A percentile compares a stretch with the other conserved stretches of the same genome.
phyloP scores from a whole-genome alignment of 768 basidiomycete genomes.

The Rhizopogon vesiculosus region DNA sequence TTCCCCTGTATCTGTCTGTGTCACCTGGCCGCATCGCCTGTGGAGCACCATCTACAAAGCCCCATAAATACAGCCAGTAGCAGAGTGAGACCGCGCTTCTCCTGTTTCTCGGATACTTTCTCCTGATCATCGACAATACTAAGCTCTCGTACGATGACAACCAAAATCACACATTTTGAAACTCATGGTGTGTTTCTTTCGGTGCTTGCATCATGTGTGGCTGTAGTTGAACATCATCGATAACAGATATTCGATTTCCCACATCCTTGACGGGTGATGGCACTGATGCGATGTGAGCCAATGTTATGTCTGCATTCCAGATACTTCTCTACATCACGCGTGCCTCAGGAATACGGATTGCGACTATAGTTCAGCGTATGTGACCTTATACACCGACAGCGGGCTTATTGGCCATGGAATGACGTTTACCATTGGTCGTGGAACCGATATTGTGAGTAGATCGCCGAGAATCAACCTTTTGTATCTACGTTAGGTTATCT shows the following conservation, averaged over 20 bases:
- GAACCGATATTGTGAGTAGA: constrained; percentile 82
- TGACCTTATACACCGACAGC: constrained; percentile 67
- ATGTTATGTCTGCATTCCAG: background rate
- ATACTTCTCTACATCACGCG: background rate
- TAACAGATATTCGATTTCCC: constrained; percentile 83
- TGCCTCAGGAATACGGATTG: constrained; percentile 82
- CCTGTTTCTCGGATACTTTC: background rate
- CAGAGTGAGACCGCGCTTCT: background rate
- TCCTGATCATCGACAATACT: background rate
- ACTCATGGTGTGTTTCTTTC: constrained; percentile 45
- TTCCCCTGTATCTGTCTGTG: too few species aligned
- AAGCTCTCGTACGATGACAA: constrained; percentile 13
- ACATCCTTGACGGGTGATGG: constrained; percentile 90
- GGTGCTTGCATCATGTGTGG: background rate
- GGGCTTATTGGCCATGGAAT: constrained; percentile 85
- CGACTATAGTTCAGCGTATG: constrained; percentile 93
- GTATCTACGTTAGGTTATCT: background rate
- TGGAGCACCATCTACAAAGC: too few species aligned
- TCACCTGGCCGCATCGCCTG: too few species aligned
- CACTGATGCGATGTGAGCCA: constrained; percentile 81
- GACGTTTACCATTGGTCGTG: constrained; percentile 93
- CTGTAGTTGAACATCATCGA: background rate
- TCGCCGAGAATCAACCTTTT: background rate
- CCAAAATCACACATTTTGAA: constrained; percentile 51
- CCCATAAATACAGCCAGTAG: too few species aligned